Base-by-base conservation (phyloP, 2,329 filamentous ascomycete genomes). In the Alternaria sp. region DNA sequence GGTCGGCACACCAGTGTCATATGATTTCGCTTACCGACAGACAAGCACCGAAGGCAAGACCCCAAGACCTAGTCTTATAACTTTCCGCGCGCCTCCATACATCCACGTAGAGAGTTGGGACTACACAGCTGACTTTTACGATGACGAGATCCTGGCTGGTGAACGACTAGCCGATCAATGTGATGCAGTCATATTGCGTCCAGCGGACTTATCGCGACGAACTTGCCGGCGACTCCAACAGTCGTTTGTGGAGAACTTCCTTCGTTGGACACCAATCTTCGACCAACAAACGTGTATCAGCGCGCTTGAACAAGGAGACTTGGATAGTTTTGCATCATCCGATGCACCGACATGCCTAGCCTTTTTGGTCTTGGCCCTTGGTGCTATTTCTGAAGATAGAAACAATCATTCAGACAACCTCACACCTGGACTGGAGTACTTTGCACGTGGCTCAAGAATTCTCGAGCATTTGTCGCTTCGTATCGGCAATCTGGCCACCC, bases 51-150 rank as follows among this genome's bases (percentile, higher is more conserved):
- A 72, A 44, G 68, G 69, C 8, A 63, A 62, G 11, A 71, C 66
- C 7, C 62, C 70, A 18, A 64, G 70, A 28, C 69, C 70, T 16
- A 73, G 70, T 51, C 48, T 73, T 11, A 51, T 66, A 7, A 68
- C 63, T 24, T 73, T 73, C 36, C 62, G 62, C 20, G 63, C 65
- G 28, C 67, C 70, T 36, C 41, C 62, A 1, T 74, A 70, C 42
- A 65, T 73, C 5, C 59, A 69, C 36, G 66, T 70, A 30, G 70
- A 73, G 26, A 67, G 64, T 54, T 74, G 70, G 71, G 71, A 73
- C 46, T 72, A 73, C 54, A 70, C 69, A 5, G 65, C 62, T 18
- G 65, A 68, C 12, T 74, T 74, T 44, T 74, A 72, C 49, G 69
- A 73, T 42, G 68, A 73, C 42, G 69, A 73, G 53, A 65, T 73